Percentiles rank a stretch among this genome's conserved stretches.
Conservation (phyloP, 2,329 filamentous ascomycete genomes). For the Calonectria leucothoes region DNA sequence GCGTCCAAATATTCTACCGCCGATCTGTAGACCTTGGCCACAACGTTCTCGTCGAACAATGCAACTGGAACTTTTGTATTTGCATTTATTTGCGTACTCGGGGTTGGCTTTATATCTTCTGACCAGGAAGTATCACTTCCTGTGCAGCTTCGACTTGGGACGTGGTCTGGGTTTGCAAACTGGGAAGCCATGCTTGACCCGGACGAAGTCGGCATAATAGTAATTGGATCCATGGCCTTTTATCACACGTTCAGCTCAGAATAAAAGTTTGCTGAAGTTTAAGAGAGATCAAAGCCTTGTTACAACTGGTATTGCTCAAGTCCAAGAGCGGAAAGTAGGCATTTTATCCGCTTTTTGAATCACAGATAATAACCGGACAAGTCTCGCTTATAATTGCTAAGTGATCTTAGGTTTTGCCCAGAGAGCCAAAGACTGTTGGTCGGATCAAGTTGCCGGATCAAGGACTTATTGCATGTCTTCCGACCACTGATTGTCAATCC, state of each 20-base stretch:
- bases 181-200: background rate
- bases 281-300: background rate
- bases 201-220: background rate
- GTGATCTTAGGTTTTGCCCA: background rate
- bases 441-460: background rate
- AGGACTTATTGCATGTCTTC: background rate
- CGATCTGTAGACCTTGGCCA: constrained; percentile 15
- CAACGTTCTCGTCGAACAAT: constrained; percentile 11
- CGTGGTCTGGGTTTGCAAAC: background rate
- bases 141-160: background rate
- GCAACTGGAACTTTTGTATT: background rate
- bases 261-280: background rate
- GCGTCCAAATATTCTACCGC: background rate
- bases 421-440: background rate
- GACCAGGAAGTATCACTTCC: constrained; percentile 9
- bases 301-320: background rate
- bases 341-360: background rate
- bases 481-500: background rate
- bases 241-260: background rate
- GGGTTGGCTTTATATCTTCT: background rate
- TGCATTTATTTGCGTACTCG: background rate
- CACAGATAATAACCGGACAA: background rate
- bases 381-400: background rate
- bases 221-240: background rate
- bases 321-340: background rate